Evolutionary conservation across 352 stramenopile species (phyloP).

Genomic region (Phytophthora pini): DNA sequence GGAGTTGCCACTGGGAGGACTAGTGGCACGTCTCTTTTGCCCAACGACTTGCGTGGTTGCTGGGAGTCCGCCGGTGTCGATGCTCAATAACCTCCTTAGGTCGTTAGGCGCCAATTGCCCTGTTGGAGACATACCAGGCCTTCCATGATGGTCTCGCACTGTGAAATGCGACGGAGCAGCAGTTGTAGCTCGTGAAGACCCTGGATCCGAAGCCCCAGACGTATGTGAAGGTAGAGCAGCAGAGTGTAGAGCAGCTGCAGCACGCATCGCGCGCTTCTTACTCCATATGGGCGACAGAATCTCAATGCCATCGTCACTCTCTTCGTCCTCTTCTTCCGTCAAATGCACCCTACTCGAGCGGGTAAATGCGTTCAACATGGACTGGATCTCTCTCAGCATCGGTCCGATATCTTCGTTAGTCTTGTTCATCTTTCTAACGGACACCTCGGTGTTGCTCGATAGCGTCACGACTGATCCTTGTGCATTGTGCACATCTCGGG

Average conservation of each 20-base stretch:
- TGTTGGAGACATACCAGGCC: neutral
- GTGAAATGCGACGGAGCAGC: slow-evolving; percentile 5
- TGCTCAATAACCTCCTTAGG: neutral
- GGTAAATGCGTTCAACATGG: slow-evolving; percentile 10
- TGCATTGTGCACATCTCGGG: slow-evolving; percentile 22
- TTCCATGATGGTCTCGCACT: neutral
- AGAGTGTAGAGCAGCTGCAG: neutral
- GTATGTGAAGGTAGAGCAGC: neutral
- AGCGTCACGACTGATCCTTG: slow-evolving; percentile 2
- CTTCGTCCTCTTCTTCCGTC: slow-evolving; percentile 21
- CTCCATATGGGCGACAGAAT: neutral
- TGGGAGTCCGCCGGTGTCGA: neutral
- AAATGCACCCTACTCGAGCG: slow-evolving; percentile 6
- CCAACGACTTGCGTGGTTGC: neutral
- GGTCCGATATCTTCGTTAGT: slow-evolving; percentile 3
- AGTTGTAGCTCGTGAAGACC: neutral
- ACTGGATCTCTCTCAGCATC: slow-evolving; percentile 15
- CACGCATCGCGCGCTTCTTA: neutral
- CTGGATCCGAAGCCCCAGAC: neutral
- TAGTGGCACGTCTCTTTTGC: slow-evolving; percentile 10
- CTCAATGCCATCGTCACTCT: slow-evolving; percentile 4
- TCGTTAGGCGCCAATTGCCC: neutral
- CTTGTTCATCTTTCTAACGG: slow-evolving; percentile 1
- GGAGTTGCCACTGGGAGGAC: slow-evolving; percentile 5
- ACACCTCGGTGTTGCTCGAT: slow-evolving; percentile 3